Evolutionary conservation across 2,329 filamentous ascomycete species (phyloP).

Genomic region (Paradendryphiella salina): DNA sequence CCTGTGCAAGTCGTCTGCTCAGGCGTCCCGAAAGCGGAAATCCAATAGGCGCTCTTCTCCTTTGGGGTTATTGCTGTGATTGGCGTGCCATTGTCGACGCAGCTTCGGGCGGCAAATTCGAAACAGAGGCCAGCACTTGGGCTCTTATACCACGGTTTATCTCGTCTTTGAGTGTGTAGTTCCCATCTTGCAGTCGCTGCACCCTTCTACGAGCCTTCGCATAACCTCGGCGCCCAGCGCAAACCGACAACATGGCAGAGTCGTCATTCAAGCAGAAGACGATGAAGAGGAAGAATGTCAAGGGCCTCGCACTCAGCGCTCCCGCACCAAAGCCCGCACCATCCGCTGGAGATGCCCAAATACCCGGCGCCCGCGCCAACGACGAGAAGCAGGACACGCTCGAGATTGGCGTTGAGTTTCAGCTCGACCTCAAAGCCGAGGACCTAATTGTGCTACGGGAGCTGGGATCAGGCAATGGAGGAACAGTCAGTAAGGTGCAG

Average conservation of each 20-base stretch:
- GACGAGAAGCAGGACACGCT: conserved; percentile 70
- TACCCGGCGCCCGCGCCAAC: conserved; percentile 62
- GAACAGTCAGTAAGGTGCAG: conserved; percentile 96
- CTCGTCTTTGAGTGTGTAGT: conserved; percentile 12
- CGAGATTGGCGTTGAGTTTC: conserved; percentile 97
- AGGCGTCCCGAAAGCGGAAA: conserved; percentile 37
- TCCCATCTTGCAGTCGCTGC: conserved; percentile 5
- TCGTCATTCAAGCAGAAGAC: conserved; percentile 67
- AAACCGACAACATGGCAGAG: conserved; percentile 57
- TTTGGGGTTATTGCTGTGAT: conserved; percentile 40
- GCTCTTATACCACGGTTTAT: conserved; percentile 13
- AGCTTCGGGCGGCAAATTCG: conserved; percentile 45
- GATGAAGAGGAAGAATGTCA: conserved; percentile 99
- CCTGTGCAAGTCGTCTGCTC: conserved; percentile 19
- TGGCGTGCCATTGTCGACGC: conserved; percentile 43
- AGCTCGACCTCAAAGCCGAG: conserved; percentile 85
- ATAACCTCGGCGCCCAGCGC: conserved; percentile 21
- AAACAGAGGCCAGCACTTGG: conserved; percentile 29
- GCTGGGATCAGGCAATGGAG: conserved; percentile 92
- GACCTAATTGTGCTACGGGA: conserved; percentile 93
- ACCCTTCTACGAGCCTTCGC: conserved; percentile 5
- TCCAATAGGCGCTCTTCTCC: conserved; percentile 48
- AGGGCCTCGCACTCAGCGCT: conserved; percentile 85
- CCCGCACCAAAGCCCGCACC: conserved; percentile 71
- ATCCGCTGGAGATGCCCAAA: conserved; percentile 70